A percentile compares a stretch with the other conserved stretches of the same genome.
These are phyloP conservation scores for Candida glucosophila DNA, from an alignment of 1,139 yeast species.

Conservation along the genomic window DNA sequence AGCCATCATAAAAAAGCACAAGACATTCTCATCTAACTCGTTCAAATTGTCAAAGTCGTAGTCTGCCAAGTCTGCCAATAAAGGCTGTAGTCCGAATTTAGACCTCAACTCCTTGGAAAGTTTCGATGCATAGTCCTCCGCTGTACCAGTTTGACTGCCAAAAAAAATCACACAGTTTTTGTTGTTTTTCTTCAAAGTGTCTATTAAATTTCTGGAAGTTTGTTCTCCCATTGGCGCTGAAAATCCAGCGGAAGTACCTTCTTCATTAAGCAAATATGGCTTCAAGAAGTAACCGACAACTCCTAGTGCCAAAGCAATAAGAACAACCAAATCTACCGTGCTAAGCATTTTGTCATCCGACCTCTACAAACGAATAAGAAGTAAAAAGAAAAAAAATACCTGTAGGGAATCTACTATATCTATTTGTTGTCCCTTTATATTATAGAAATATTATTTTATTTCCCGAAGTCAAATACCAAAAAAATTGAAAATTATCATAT, in stretches of 20 bases:
- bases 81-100: slow-evolving; percentile 70
- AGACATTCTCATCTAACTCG: slow-evolving; percentile 39
- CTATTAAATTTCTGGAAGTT: slow-evolving; percentile 52
- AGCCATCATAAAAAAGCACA: slow-evolving; percentile 73
- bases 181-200: slow-evolving; percentile 50
- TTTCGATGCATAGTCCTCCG: slow-evolving; percentile 92
- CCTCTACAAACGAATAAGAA: too few species aligned
- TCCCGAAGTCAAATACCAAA: too few species aligned
- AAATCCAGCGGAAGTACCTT: slow-evolving; percentile 31
- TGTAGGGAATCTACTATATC: too few species aligned
- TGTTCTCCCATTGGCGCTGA: slow-evolving; percentile 28
- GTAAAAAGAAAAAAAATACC: too few species aligned
- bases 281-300: slow-evolving; percentile 60
- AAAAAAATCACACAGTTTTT: slow-evolving; percentile 78
- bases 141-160: slow-evolving; percentile 99
- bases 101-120: slow-evolving; percentile 82
- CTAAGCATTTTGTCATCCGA: too few species aligned
- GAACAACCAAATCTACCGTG: slow-evolving; percentile 61
- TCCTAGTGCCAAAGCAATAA: slow-evolving; percentile 57
- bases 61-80: slow-evolving; percentile 86
- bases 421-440: too few species aligned
- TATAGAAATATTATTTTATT: too few species aligned
- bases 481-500: too few species aligned
- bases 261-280: slow-evolving; percentile 41
- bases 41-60: slow-evolving; percentile 69